Evolutionary conservation across 1,284 basidiomycete genomes (phyloP).

Genomic region (Pseudozyma sp.): DNA sequence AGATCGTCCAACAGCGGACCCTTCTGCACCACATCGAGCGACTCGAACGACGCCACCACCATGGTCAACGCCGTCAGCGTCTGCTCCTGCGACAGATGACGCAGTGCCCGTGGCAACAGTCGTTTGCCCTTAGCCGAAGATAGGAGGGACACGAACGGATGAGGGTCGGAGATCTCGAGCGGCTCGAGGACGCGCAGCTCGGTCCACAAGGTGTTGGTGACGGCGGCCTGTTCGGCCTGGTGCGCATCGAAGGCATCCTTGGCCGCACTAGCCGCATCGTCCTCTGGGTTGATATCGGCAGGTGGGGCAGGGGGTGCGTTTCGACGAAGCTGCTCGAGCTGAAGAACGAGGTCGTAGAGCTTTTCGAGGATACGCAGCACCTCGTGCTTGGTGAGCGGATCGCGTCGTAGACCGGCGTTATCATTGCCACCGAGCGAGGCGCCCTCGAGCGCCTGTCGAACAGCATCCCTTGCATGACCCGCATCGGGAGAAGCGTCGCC

Average conservation of each 20-base stretch:
- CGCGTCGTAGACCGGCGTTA: slow-evolving; percentile 70
- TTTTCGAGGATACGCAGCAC: slow-evolving; percentile 83
- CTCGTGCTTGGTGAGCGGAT: slow-evolving; percentile 80
- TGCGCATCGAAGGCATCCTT: slow-evolving; percentile 35
- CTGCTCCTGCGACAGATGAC: slow-evolving; percentile 83
- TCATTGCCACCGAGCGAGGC: slow-evolving; percentile 68
- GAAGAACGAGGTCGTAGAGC: slow-evolving; percentile 85
- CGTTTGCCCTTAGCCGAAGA: slow-evolving; percentile 91
- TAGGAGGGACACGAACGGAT: slow-evolving; percentile 94
- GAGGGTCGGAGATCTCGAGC: slow-evolving; percentile 92
- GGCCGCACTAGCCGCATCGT: slow-evolving; percentile 27
- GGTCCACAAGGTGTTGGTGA: slow-evolving; percentile 76
- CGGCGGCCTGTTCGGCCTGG: slow-evolving; percentile 44
- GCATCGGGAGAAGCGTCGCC: slow-evolving; percentile 34
- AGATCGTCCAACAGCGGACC: slow-evolving; percentile 41
- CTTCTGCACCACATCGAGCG: slow-evolving; percentile 76
- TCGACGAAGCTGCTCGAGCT: slow-evolving; percentile 85
- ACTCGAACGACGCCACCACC: slow-evolving; percentile 90
- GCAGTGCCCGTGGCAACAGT: slow-evolving; percentile 86
- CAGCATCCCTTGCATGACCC: slow-evolving; percentile 55
- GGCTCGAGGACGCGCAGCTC: slow-evolving; percentile 87
- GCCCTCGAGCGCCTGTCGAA: slow-evolving; percentile 60
- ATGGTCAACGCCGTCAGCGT: slow-evolving; percentile 89
- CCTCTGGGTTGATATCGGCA: slow-evolving; percentile 69
- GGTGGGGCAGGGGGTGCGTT: slow-evolving; percentile 75